Conservation (phyloP, 2,329 filamentous ascomycete genomes). For the Escovopsis sp. region DNA sequence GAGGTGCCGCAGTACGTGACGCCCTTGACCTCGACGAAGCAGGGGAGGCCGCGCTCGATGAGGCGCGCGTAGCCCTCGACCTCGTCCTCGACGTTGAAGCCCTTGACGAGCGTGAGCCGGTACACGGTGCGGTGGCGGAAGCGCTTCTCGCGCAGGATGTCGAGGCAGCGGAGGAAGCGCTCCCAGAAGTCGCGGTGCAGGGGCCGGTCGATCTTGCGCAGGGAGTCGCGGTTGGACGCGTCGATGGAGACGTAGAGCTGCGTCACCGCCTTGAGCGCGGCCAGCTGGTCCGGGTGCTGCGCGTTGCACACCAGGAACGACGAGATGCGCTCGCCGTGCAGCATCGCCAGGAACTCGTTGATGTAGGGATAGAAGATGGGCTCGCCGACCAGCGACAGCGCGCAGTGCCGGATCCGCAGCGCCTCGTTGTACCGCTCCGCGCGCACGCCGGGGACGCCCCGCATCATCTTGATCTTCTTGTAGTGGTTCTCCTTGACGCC, state of each 20-base stretch:
- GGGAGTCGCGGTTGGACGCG: constrained; percentile 74
- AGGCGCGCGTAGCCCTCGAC: constrained; percentile 80
- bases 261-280: constrained; percentile 68
- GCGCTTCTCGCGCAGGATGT: constrained; percentile 72
- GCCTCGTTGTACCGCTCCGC: constrained; percentile 87
- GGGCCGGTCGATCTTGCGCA: constrained; percentile 79
- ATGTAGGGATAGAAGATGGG: constrained; percentile 99
- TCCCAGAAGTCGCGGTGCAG: constrained; percentile 97
- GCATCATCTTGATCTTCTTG: constrained; percentile 95
- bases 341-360: constrained; percentile 73
- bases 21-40: constrained; percentile 91
- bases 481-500: constrained; percentile 89
- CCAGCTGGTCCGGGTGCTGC: constrained; percentile 85
- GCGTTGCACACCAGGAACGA: constrained; percentile 96
- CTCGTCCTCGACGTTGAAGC: constrained; percentile 94
- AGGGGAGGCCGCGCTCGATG: constrained; percentile 72
- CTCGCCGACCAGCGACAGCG: constrained; percentile 81
- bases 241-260: constrained; percentile 96
- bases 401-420: constrained; percentile 86
- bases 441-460: constrained; percentile 80
- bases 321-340: constrained; percentile 77
- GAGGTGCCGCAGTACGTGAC: constrained; percentile 94
- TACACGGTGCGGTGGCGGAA: constrained; percentile 86
- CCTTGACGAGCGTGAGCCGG: constrained; percentile 88
- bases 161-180: constrained; percentile 78